Evolutionary conservation across 1,284 basidiomycete genomes (phyloP).

Genomic region (Trametes versicolor): DNA sequence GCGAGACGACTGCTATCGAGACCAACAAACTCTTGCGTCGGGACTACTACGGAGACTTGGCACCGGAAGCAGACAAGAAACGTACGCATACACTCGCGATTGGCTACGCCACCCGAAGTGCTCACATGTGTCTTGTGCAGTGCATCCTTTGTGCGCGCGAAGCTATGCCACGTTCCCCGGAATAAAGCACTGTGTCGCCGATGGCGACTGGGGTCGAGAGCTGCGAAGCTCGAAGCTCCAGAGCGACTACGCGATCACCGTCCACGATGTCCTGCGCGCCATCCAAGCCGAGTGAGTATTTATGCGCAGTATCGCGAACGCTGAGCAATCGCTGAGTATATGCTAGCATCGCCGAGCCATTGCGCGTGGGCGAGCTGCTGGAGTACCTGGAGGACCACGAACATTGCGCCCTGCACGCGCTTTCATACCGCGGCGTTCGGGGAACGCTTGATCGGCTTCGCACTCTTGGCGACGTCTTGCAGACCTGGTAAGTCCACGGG

Average conservation of each 20-base stretch:
- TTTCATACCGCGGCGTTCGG: background rate
- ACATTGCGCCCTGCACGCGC: background rate
- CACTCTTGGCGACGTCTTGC: background rate
- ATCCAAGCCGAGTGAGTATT: conserved; percentile 1
- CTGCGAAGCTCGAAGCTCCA: background rate
- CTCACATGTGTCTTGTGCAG: background rate
- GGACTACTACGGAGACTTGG: conserved; percentile 1
- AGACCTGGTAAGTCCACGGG: background rate
- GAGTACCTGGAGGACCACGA: conserved; percentile 9
- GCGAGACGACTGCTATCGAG: background rate
- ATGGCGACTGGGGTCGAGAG: conserved; percentile 6
- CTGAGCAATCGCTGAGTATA: background rate
- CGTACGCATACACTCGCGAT: background rate
- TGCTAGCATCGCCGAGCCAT: background rate
- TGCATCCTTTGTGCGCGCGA: conserved; percentile 1
- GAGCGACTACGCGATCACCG: conserved; percentile 9
- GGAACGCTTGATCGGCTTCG: conserved; percentile 3
- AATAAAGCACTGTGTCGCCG: background rate
- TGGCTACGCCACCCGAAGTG: background rate
- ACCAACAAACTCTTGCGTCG: conserved; percentile 4
- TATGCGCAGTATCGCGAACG: background rate
- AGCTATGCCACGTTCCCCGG: conserved; percentile 8
- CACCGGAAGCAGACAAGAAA: conserved; percentile 1
- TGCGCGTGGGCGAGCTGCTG: conserved; percentile 2
- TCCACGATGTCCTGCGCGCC: conserved; percentile 1